Conservation (phyloP, 768 basidiomycete species). For the Serendipita indica region DNA sequence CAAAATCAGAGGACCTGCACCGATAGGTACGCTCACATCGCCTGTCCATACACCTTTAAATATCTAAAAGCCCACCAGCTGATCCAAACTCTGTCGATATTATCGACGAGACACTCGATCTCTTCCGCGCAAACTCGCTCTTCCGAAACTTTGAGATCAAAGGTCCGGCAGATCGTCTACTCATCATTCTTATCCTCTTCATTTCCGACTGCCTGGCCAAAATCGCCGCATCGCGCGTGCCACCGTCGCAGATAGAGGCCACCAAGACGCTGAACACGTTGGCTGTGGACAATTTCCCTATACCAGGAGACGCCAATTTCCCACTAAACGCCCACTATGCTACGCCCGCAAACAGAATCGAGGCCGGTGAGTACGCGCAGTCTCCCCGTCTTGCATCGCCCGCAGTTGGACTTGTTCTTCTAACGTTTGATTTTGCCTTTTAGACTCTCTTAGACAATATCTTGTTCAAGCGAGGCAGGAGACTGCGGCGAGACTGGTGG, state of each 20-base stretch:
- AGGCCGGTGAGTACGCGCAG: constrained; percentile 48
- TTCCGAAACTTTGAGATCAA: constrained; percentile 99
- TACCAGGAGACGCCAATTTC: constrained; percentile 94
- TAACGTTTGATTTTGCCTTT: background rate
- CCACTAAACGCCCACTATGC: constrained; percentile 86
- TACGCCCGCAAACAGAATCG: constrained; percentile 54
- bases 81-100: constrained; percentile 73
- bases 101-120: constrained; percentile 87
- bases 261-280: constrained; percentile 78
- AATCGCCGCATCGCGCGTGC: constrained; percentile 55
- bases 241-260: constrained; percentile 70
- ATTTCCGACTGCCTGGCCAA: constrained; percentile 94
- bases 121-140: constrained; percentile 96
- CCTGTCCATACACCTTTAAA: constrained; percentile 9
- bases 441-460: constrained; percentile 84
- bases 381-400: background rate
- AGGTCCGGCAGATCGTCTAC: constrained; percentile 84
- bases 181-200: constrained; percentile 96
- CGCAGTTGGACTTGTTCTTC: background rate
- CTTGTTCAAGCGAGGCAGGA: constrained; percentile 89
- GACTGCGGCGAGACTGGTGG: constrained; percentile 69
- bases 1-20: constrained; percentile 83
- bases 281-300: constrained; percentile 81
- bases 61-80: constrained; percentile 31
- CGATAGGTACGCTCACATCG: constrained; percentile 36